Evolutionary conservation across 495 filamentous ascomycete genomes (phyloP), one percentile per base, ranked within the genome.

Genomic region (Delitschia confertaspora): DNA sequence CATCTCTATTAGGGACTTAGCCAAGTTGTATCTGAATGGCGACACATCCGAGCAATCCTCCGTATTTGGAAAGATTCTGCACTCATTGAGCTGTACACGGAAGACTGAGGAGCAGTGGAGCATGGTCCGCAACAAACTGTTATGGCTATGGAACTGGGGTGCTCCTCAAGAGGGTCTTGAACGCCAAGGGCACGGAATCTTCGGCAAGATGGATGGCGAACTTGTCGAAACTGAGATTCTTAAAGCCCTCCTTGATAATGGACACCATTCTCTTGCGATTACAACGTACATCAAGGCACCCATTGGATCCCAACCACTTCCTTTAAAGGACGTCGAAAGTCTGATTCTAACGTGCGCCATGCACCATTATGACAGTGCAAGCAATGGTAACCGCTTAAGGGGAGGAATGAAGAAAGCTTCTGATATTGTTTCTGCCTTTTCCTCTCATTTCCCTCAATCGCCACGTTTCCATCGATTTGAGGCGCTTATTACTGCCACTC

Each of bases 61-160:
- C 8, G 74, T 85, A 34, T 64, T 88, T 27, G 67, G 69, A 14
- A 80, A 68, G 35, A 68, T 85, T 7, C 71, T 93, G 16, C 69
- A 72, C 27, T 67, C 66, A 4, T 33, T 65, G 2, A 59, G 71
- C 3, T 58, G 66, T 20, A 69, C 65, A 22, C 75, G 70, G 37
- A 73, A 69, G 32, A 75, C 82, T 45, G 76, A 78, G 18, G 74
- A 71, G 47, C 75, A 79, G 35, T 93, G 88, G 88, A 66, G 66
- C 26, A 62, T 63, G 17, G 68, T 75, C 6, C 71, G 85, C 26
- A 70, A 75, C 37, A 75, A 83, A 55, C 58, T 95, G 11, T 63
- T 89, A 1, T 94, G 88, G 88, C 74, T 95, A 21, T 75, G 76
- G 54, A 74, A 79, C 58, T 93, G 88, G 88, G 82, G 78, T 17